Percentiles rank a stretch among this genome's conserved stretches.
Evolutionary conservation across 441 rosid genomes (phyloP).

Genomic region (Erysimum cheiri): DNA sequence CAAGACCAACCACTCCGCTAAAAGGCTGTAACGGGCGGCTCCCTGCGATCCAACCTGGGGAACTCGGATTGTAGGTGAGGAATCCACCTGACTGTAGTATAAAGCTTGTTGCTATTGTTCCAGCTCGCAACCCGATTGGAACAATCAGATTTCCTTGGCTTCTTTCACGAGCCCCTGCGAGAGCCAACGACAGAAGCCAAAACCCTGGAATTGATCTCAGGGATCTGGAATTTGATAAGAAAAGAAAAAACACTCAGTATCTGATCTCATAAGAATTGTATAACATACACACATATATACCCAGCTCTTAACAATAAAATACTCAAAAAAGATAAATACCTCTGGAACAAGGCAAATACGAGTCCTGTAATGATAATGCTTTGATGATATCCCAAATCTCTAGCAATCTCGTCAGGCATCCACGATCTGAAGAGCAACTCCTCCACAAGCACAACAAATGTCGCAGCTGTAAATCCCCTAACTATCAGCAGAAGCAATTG

Average conservation of each 20-base stretch:
- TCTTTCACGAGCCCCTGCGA: slow-evolving; percentile 74
- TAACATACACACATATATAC: background rate
- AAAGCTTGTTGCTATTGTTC: slow-evolving; percentile 73
- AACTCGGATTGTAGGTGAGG: slow-evolving; percentile 52
- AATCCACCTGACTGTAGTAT: slow-evolving; percentile 73
- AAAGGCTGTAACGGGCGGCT: slow-evolving; percentile 81
- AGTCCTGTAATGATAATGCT: slow-evolving; percentile 88
- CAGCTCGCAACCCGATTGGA: slow-evolving; percentile 80
- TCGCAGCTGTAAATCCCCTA: slow-evolving; percentile 69
- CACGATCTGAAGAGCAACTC: slow-evolving; percentile 92
- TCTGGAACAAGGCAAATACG: slow-evolving; percentile 70
- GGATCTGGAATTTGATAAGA: slow-evolving; percentile 61
- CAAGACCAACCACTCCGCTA: slow-evolving; percentile 80
- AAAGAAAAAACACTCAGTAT: slow-evolving; percentile 26
- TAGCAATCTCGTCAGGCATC: slow-evolving; percentile 85
- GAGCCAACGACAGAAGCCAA: slow-evolving; percentile 80
- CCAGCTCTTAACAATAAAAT: background rate
- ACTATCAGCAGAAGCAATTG: slow-evolving; percentile 54
- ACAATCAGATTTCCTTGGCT: slow-evolving; percentile 70
- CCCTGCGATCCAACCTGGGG: slow-evolving; percentile 71
- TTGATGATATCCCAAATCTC: slow-evolving; percentile 78
- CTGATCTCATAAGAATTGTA: background rate
- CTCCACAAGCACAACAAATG: slow-evolving; percentile 75
- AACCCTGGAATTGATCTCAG: slow-evolving; percentile 73
- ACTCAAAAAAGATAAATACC: slow-evolving; percentile 51